Evolutionary conservation across 2,329 filamentous ascomycete genomes (phyloP).

Genomic region (Xylaria sp.): DNA sequence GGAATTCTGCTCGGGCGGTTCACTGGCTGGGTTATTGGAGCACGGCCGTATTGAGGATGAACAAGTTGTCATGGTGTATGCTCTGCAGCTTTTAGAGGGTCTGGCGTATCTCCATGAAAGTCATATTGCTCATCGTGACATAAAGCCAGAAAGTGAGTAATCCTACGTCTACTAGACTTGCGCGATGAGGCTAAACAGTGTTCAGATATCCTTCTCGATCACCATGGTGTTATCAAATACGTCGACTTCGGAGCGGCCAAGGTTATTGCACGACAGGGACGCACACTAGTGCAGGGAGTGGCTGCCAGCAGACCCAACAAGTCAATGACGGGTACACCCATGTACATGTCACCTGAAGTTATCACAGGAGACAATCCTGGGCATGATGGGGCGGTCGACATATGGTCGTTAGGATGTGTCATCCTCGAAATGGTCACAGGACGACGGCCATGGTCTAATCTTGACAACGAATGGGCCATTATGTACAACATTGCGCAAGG

Average conservation of each 20-base stretch:
- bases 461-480: slow-evolving; percentile 99
- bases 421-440: slow-evolving; percentile 98
- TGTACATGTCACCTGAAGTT: slow-evolving; percentile 99
- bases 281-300: slow-evolving; percentile 78
- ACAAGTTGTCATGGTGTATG: slow-evolving; percentile 96
- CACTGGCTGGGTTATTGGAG: slow-evolving; percentile 87
- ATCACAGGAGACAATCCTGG: slow-evolving; percentile 89
- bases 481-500: slow-evolving; percentile 99
- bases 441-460: slow-evolving; percentile 89
- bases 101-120: slow-evolving; percentile 93
- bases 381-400: slow-evolving; percentile 87
- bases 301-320: slow-evolving; percentile 76
- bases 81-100: slow-evolving; percentile 91
- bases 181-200: slow-evolving; percentile 41
- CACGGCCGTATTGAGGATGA: slow-evolving; percentile 98
- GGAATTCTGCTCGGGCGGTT: slow-evolving; percentile 98
- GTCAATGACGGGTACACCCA: slow-evolving; percentile 96
- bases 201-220: slow-evolving; percentile 90
- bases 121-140: slow-evolving; percentile 93
- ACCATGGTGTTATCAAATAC: slow-evolving; percentile 98
- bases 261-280: slow-evolving; percentile 92
- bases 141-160: slow-evolving; percentile 91
- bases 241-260: slow-evolving; percentile 99
- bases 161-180: slow-evolving; percentile 25
- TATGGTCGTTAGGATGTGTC: slow-evolving; percentile 97